phyloP scores from a whole-genome alignment of 2,329 filamentous ascomycete genomes.

The Myotisia sp. region DNA sequence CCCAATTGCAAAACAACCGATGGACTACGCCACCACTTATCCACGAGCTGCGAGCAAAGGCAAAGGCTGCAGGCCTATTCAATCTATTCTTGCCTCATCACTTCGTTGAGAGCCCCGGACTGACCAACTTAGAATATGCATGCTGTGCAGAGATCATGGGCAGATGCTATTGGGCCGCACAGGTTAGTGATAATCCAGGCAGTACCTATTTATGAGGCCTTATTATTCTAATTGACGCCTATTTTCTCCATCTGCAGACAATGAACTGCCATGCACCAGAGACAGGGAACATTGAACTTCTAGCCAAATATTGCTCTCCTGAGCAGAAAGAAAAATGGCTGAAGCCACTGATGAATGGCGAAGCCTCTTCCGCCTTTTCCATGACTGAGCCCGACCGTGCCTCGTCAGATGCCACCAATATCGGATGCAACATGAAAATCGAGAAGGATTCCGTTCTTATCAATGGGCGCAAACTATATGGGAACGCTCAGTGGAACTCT shows the following conservation, averaged over 20 bases:
- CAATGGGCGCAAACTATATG: slow-evolving; percentile 45
- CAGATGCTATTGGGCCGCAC: slow-evolving; percentile 40
- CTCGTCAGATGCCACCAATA: slow-evolving; percentile 70
- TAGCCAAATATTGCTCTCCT: slow-evolving; percentile 57
- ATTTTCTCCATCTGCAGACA: slow-evolving; percentile 38
- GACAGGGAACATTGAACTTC: slow-evolving; percentile 74
- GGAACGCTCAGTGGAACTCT: slow-evolving; percentile 7
- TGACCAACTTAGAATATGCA: slow-evolving; percentile 77
- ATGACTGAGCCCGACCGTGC: slow-evolving; percentile 75
- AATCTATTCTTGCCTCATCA: slow-evolving; percentile 83
- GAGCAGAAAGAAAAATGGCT: slow-evolving; percentile 54
- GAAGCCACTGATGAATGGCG: slow-evolving; percentile 56
- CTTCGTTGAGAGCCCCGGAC: slow-evolving; percentile 77
- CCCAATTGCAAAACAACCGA: slow-evolving; percentile 55
- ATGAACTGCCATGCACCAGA: slow-evolving; percentile 71
- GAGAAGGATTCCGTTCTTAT: slow-evolving; percentile 73
- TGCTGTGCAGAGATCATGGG: slow-evolving; percentile 81
- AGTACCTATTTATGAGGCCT: neutral
- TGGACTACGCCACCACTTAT: slow-evolving; percentile 60
- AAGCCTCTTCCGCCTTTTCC: slow-evolving; percentile 64
- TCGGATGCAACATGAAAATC: slow-evolving; percentile 56
- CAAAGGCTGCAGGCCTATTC: slow-evolving; percentile 63
- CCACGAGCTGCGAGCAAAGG: slow-evolving; percentile 67
- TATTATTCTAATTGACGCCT: neutral
- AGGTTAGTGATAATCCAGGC: neutral